A percentile compares a stretch with the other conserved stretches of the same genome.
Evolutionary conservation across 2,329 filamentous ascomycete genomes (phyloP).

Genomic region (Aspergillus sp.): DNA sequence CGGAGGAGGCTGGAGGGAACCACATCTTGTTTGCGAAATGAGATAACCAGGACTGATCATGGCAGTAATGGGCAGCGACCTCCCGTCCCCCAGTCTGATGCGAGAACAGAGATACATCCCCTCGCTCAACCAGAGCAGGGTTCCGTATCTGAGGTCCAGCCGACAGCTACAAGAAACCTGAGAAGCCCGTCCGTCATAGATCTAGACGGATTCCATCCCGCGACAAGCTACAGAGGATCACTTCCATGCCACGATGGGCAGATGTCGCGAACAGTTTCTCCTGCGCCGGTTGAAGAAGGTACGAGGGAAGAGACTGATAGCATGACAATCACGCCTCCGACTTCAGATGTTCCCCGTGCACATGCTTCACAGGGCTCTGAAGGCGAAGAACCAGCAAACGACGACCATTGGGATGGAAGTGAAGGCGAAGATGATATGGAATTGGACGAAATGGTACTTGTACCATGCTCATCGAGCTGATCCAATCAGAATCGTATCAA

Average conservation of each 20-base stretch:
- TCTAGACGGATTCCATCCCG: not conserved
- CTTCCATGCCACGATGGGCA: not conserved
- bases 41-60: not conserved
- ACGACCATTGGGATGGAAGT: not conserved
- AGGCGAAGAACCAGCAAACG: not conserved
- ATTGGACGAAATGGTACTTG: slow-evolving; percentile 11
- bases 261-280: not conserved
- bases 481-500: not conserved
- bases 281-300: not conserved
- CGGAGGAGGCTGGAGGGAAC: slow-evolving; percentile 14
- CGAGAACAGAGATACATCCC: too few relatives aligned
- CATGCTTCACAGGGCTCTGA: not conserved
- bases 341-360: not conserved
- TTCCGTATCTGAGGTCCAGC: not conserved
- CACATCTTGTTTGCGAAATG: slow-evolving; percentile 11
- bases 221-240: not conserved
- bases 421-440: not conserved
- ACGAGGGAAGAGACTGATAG: not conserved
- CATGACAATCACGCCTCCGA: not conserved
- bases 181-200: not conserved
- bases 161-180: not conserved
- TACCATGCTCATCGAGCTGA: not conserved
- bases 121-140: not conserved
- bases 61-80: not conserved
- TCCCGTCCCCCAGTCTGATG: not conserved